Conservation (phyloP, 371 early-diverging fungal genomes). For the Chytridium lagenaria region DNA sequence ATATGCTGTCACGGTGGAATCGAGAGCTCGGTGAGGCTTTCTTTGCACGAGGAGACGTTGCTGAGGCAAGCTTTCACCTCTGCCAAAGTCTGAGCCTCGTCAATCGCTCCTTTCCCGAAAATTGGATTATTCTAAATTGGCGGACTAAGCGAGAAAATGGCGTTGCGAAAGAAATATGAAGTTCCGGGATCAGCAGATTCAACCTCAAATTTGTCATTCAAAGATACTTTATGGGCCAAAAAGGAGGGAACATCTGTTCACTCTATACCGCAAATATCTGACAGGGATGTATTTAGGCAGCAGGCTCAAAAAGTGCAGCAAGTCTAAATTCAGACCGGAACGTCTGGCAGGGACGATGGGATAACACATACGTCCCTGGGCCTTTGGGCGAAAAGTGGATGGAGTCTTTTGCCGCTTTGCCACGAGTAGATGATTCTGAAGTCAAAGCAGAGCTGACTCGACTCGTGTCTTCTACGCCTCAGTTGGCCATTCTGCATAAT, state of each 20-base stretch:
- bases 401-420: constrained; percentile 15
- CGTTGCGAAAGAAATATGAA: constrained; percentile 6
- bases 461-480: constrained; percentile 3
- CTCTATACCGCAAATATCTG: neutral
- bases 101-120: constrained; percentile 35
- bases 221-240: constrained; percentile 17
- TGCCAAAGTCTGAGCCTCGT: constrained; percentile 33
- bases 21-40: constrained; percentile 57
- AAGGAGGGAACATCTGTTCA: neutral
- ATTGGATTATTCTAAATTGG: constrained; percentile 29
- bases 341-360: constrained; percentile 18
- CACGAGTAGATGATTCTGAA: neutral
- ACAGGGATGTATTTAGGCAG: neutral
- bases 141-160: constrained; percentile 28
- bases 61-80: constrained; percentile 44
- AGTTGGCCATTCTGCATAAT: constrained; percentile 4
- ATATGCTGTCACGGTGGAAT: constrained; percentile 47
- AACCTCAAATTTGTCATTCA: constrained; percentile 17
- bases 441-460: neutral
- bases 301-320: constrained; percentile 1
- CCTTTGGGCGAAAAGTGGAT: constrained; percentile 5
- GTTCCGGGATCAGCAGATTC: constrained; percentile 3
- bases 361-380: constrained; percentile 8
- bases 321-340: constrained; percentile 9
- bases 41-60: constrained; percentile 33